A percentile compares a stretch with the other conserved stretches of the same genome.
Evolutionary conservation across 176 grass and related monocot species (phyloP).

Genomic region (Raddia guianensis): DNA sequence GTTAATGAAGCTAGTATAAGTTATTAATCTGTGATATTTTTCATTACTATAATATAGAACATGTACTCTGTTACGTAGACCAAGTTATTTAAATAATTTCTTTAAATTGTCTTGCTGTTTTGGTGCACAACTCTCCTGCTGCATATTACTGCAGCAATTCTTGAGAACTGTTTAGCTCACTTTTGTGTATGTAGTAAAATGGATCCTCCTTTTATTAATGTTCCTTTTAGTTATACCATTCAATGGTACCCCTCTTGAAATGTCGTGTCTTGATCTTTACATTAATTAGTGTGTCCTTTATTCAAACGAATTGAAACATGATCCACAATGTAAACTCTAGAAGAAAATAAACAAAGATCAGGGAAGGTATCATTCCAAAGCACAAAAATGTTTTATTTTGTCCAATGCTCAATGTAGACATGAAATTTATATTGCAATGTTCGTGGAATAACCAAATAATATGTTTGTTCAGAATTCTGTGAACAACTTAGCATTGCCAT

Average conservation of each 20-base stretch:
- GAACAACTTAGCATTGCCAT: background rate
- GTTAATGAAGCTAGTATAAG: constrained; percentile 27
- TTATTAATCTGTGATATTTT: background rate
- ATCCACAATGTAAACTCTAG: too few species aligned
- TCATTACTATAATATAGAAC: background rate
- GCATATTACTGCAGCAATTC: background rate
- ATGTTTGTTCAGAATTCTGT: background rate
- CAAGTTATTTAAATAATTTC: constrained; percentile 23
- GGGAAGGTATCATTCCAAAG: background rate
- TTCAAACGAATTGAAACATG: background rate
- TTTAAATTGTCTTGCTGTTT: constrained; percentile 6
- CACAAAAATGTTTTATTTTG: background rate
- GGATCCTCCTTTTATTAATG: background rate
- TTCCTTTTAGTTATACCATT: too few species aligned
- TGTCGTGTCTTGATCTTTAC: background rate
- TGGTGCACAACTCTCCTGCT: background rate
- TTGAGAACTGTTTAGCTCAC: background rate
- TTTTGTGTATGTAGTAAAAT: constrained; percentile 13
- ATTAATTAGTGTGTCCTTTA: background rate
- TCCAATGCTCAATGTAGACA: background rate
- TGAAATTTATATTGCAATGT: background rate
- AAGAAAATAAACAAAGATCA: constrained; percentile 27
- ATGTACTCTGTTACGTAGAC: constrained; percentile 25
- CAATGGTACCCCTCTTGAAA: too few species aligned
- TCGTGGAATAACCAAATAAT: background rate